These are phyloP conservation scores for Auriculariales sp. DNA, from an alignment of 768 basidiomycete genomes.

Conservation along the genomic window DNA sequence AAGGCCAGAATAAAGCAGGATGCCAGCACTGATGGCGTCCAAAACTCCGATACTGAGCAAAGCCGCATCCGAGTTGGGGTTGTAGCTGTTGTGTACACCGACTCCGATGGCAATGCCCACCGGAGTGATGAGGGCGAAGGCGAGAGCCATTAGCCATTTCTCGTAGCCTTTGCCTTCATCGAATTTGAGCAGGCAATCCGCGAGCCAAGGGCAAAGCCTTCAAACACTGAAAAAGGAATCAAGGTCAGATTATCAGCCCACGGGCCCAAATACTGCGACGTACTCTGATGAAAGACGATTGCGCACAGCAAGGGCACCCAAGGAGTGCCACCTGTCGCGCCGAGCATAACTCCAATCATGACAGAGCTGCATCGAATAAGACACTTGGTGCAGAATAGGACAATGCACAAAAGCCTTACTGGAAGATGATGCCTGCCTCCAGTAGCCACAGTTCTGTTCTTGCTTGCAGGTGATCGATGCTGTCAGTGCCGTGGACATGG, in stretches of 20 bases:
- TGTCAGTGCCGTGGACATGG: not conserved
- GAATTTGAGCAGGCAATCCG: not conserved
- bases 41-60: conserved; percentile 73
- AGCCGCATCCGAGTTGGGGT: conserved; percentile 61
- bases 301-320: not conserved
- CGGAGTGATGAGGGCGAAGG: conserved; percentile 59
- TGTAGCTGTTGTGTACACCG: conserved; percentile 63
- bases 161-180: conserved; percentile 65
- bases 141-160: conserved; percentile 42
- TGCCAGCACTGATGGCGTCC: conserved; percentile 76
- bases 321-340: not conserved
- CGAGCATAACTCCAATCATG: not conserved
- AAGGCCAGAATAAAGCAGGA: conserved; percentile 75
- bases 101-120: conserved; percentile 79
- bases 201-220: not conserved
- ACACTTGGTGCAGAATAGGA: not conserved
- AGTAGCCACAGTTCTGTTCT: not conserved
- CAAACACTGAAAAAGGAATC: too few species aligned
- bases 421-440: not conserved
- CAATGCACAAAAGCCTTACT: not conserved
- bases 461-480: not conserved
- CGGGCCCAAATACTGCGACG: too few species aligned
- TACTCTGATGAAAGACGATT: not conserved
- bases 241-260: too few species aligned
- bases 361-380: not conserved